Percentiles rank a stretch among this genome's conserved stretches.
Evolutionary conservation across 2,329 filamentous ascomycete genomes (phyloP).

Genomic region (Sporothrix euskadiensis): DNA sequence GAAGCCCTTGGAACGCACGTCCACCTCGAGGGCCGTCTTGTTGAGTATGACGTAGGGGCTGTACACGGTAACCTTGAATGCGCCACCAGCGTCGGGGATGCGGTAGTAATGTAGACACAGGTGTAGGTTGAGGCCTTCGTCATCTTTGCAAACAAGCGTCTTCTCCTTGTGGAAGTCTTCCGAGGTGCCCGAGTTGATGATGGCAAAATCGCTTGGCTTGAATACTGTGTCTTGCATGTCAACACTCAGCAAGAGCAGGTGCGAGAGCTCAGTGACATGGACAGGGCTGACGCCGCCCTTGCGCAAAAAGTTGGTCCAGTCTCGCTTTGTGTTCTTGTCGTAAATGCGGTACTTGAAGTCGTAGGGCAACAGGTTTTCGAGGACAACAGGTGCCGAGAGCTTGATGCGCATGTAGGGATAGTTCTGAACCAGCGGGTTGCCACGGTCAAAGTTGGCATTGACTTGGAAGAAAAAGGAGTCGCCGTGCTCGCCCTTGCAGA

Average conservation of each 20-base stretch:
- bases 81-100: slow-evolving; percentile 87
- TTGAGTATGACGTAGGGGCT: slow-evolving; percentile 94
- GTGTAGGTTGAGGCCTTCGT: slow-evolving; percentile 73
- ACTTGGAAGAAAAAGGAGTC: slow-evolving; percentile 97
- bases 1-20: slow-evolving; percentile 85
- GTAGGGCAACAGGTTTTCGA: slow-evolving; percentile 92
- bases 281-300: slow-evolving; percentile 97
- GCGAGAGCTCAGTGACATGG: slow-evolving; percentile 93
- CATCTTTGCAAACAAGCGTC: slow-evolving; percentile 78
- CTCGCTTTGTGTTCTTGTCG: slow-evolving; percentile 96
- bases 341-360: slow-evolving; percentile 99
- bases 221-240: slow-evolving; percentile 97
- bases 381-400: slow-evolving; percentile 85
- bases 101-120: slow-evolving; percentile 88
- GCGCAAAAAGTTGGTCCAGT: slow-evolving; percentile 97
- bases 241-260: slow-evolving; percentile 86
- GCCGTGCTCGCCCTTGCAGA: slow-evolving; percentile 81
- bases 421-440: slow-evolving; percentile 75
- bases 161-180: slow-evolving; percentile 88
- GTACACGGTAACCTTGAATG: slow-evolving; percentile 93
- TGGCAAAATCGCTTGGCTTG: slow-evolving; percentile 92
- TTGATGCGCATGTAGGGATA: slow-evolving; percentile 96
- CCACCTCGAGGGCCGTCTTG: slow-evolving; percentile 87
- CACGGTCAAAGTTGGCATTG: slow-evolving; percentile 79
- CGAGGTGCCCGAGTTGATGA: slow-evolving; percentile 86